Evolutionary conservation across 164 flowering plant species (phyloP).

Genomic region (Chimonanthus praecox): DNA sequence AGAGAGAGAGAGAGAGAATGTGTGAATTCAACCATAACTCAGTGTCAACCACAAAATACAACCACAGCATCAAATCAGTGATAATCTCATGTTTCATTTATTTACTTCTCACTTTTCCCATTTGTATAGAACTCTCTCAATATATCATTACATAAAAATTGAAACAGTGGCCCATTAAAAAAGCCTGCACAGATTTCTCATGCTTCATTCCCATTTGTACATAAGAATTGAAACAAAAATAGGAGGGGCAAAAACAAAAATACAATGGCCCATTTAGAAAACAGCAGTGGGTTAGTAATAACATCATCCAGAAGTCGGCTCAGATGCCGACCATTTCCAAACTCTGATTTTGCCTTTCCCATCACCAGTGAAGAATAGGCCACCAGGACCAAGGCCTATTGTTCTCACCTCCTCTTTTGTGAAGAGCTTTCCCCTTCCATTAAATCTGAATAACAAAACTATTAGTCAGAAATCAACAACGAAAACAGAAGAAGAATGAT

Average conservation of each 20-base stretch:
- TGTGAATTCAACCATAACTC: too few relatives aligned
- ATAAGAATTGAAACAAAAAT: neutral
- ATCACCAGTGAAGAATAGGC: constrained; percentile 85
- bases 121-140: too few relatives aligned
- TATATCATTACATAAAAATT: too few relatives aligned
- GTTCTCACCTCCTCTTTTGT: constrained; percentile 68
- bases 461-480: neutral
- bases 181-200: neutral
- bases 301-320: neutral
- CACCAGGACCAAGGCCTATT: constrained; percentile 72
- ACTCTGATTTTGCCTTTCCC: constrained; percentile 77
- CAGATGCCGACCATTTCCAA: constrained; percentile 46
- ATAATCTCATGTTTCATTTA: too few relatives aligned
- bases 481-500: neutral
- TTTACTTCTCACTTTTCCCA: too few relatives aligned
- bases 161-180: too few relatives aligned
- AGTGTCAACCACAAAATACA: too few relatives aligned
- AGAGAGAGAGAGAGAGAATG: too few relatives aligned
- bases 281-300: neutral
- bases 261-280: neutral
- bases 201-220: neutral
- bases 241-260: neutral
- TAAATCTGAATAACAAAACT: constrained; percentile 39
- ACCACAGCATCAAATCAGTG: too few relatives aligned
- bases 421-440: constrained; percentile 67